Conservation (phyloP, 768 basidiomycete species). For the Pulveroboletus ravenelii region DNA sequence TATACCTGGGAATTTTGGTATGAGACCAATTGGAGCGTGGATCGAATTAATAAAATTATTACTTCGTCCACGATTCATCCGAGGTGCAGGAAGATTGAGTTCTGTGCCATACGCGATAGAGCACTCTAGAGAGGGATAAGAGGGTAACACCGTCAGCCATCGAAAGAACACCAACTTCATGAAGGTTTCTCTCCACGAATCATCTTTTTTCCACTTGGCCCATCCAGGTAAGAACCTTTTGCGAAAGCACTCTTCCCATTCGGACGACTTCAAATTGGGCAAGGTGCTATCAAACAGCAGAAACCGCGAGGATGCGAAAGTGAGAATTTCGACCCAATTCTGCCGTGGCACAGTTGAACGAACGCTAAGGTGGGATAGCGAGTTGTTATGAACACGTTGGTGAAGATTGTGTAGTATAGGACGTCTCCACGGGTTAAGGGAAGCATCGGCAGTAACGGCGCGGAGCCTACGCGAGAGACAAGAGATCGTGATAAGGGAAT, state of each 20-base stretch:
- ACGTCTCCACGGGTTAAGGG: constrained; percentile 71
- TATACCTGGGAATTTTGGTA: constrained; percentile 44
- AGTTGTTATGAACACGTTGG: constrained; percentile 41
- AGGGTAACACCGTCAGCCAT: not conserved
- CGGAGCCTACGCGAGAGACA: constrained; percentile 58
- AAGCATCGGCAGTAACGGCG: constrained; percentile 53
- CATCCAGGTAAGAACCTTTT: constrained; percentile 75
- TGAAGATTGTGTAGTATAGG: constrained; percentile 61
- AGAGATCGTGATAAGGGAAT: constrained; percentile 53
- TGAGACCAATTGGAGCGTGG: not conserved
- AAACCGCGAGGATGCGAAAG: constrained; percentile 55
- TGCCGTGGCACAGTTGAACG: constrained; percentile 62
- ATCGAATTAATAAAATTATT: constrained; percentile 18
- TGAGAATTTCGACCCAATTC: constrained; percentile 76
- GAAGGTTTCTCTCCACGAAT: constrained; percentile 60
- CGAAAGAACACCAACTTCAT: constrained; percentile 47
- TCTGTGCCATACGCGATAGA: constrained; percentile 68
- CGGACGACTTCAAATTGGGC: constrained; percentile 57
- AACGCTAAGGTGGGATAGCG: constrained; percentile 57
- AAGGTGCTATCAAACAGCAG: constrained; percentile 64
- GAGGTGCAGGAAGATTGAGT: constrained; percentile 63
- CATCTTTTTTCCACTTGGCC: constrained; percentile 62
- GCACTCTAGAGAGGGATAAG: constrained; percentile 37
- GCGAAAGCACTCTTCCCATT: constrained; percentile 75
- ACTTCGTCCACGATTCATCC: constrained; percentile 85